Percentiles rank a stretch among this genome's conserved stretches.
Conservation (phyloP, 1,284 basidiomycete species). For the Cronartium quercuum region DNA sequence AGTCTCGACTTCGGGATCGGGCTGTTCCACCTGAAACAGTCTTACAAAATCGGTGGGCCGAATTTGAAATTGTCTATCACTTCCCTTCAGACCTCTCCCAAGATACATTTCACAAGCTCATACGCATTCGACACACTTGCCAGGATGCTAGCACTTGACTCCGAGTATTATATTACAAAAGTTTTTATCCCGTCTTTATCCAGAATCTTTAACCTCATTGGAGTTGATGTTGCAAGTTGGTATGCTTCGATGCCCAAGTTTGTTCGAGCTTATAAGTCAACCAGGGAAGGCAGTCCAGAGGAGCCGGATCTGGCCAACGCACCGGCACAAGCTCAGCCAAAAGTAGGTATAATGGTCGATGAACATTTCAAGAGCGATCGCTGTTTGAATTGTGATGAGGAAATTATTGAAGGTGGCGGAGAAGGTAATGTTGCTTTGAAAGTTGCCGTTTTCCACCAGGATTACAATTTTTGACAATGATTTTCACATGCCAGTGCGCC, state of each 20-base stretch:
- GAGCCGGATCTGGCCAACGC: conserved; percentile 15
- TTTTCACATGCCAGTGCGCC: conserved; percentile 49
- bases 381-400: conserved; percentile 43
- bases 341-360: conserved; percentile 41
- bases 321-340: neutral
- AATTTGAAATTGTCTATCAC: conserved; percentile 28
- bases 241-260: conserved; percentile 76
- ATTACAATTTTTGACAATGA: neutral
- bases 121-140: neutral
- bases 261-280: conserved; percentile 34
- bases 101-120: conserved; percentile 35
- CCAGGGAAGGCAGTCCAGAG: conserved; percentile 6
- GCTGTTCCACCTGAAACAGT: conserved; percentile 74
- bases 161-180: conserved; percentile 80
- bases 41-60: conserved; percentile 61
- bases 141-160: conserved; percentile 66
- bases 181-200: conserved; percentile 83
- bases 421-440: neutral
- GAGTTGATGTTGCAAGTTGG: conserved; percentile 82
- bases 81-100: conserved; percentile 29
- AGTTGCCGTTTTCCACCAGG: neutral
- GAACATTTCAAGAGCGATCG: conserved; percentile 42
- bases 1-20: conserved; percentile 68
- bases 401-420: conserved; percentile 39
- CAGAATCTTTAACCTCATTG: conserved; percentile 83